Evolutionary conservation across 2,329 filamentous ascomycete species (phyloP).

Genomic region (Xylaria sp.): DNA sequence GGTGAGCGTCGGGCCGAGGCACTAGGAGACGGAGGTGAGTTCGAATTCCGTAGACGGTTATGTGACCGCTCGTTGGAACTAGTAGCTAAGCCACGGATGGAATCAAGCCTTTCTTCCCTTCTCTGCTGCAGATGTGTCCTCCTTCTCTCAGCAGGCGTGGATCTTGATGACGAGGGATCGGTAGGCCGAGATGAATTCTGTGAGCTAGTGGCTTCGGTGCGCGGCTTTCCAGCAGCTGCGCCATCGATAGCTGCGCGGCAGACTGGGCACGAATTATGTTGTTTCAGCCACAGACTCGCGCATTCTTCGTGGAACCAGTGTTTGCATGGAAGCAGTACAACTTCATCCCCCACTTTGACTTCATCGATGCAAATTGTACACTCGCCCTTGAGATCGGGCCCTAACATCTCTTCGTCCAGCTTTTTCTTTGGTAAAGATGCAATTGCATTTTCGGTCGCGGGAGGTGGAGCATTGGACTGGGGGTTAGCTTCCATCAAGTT

Average conservation of each 20-base stretch:
- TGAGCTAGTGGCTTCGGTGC: slow-evolving; percentile 28
- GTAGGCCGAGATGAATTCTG: slow-evolving; percentile 11
- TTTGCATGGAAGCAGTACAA: slow-evolving; percentile 82
- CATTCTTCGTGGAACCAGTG: slow-evolving; percentile 95
- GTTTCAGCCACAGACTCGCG: slow-evolving; percentile 83
- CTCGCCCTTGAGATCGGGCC: slow-evolving; percentile 74
- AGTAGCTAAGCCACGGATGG: slow-evolving; percentile 38
- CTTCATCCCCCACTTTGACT: slow-evolving; percentile 77
- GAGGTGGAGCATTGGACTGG: slow-evolving; percentile 80
- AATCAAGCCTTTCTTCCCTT: slow-evolving; percentile 42
- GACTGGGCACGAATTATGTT: slow-evolving; percentile 93
- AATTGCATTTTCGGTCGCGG: slow-evolving; percentile 81
- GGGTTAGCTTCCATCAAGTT: slow-evolving; percentile 87
- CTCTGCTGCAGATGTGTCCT: slow-evolving; percentile 41
- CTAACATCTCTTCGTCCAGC: slow-evolving; percentile 76
- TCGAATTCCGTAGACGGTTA: slow-evolving; percentile 41
- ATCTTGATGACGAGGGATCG: slow-evolving; percentile 37
- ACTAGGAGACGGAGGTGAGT: slow-evolving; percentile 44
- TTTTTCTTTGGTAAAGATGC: slow-evolving; percentile 76
- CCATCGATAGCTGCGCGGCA: slow-evolving; percentile 71
- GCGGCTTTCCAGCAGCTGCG: slow-evolving; percentile 44
- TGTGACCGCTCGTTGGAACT: slow-evolving; percentile 33
- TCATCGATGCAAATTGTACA: slow-evolving; percentile 97
- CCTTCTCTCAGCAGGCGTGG: slow-evolving; percentile 39
- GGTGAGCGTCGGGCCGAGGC: slow-evolving; percentile 37